Base-by-base conservation (phyloP, 768 basidiomycete species). In the Suillus ampliporus region DNA sequence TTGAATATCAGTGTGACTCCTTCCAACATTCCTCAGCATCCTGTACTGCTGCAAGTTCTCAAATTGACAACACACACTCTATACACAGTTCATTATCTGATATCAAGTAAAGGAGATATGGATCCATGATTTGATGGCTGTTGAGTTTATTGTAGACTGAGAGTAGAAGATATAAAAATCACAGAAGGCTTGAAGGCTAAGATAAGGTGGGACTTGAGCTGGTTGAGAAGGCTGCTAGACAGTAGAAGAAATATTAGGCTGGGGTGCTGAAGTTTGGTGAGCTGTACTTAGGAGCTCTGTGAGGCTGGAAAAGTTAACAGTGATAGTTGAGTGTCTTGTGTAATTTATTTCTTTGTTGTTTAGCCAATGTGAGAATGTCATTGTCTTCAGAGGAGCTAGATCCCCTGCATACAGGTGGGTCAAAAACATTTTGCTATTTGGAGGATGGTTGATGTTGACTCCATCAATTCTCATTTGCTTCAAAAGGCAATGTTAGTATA, bases 41-140 rank as follows among this genome's bases (percentile, higher is more conserved):
- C 57, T 2, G 21, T 26, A 57, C 26, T 19, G 34, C 57, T n/a
- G 57, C 57, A 21, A 57, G 35, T 41, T 43, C 57, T n/a, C 57
- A 5, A 11, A 57, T 26, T 28, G 34, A 35, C 34, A 57, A 57
- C 34, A 9, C 26, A 26, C 57, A 17, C 10, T 37, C 40, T 37
- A 17, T 41, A 21, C 3, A 17, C 26, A 57, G 26, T 26, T 57
- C 15, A 28, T 57, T 35, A 43, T 57, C 38, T 35, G 35, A 28
- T 10, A 57, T 57, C 35, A 57, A 43, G 26, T 2, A 8, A 10
- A 57, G 38, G 19, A 37, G n/a, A 44, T 58, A n/a, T 21, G 57
- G 57, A n/a, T n/a, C 57, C 10, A 11, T 44, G 28, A 58, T 41
- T 41, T 58, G 35, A 37, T 21, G 37, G 40, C 28, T 11, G 19